Percentiles rank a stretch among this genome's conserved stretches.
phyloP scores from a whole-genome alignment of 1,139 yeast species.

The Zygoascus hellenicus region DNA sequence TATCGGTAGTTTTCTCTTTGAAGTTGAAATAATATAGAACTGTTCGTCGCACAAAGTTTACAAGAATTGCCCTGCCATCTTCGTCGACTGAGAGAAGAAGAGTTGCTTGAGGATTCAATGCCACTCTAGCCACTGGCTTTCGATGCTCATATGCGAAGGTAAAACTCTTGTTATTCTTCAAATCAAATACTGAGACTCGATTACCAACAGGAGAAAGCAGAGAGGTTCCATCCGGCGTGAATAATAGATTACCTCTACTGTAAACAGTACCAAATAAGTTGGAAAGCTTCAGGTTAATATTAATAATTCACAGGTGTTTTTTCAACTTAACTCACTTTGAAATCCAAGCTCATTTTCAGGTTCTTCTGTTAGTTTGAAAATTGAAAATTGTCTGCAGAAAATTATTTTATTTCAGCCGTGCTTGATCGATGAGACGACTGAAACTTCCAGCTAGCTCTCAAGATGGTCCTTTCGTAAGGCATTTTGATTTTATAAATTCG shows the following conservation, averaged over 20 bases:
- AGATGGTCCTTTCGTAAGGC: no score
- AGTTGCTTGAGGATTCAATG: constrained; percentile 76
- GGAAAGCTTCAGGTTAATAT: constrained; percentile 45
- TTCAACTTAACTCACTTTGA: constrained; percentile 20
- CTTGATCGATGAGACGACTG: neutral
- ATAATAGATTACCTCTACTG: constrained; percentile 83
- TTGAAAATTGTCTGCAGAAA: no score
- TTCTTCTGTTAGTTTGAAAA: constrained; percentile 1
- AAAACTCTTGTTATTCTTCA: constrained; percentile 67
- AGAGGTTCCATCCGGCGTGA: constrained; percentile 78
- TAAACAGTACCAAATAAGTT: constrained; percentile 93
- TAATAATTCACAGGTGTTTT: no score
- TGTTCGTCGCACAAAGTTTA: constrained; percentile 73
- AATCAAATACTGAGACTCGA: constrained; percentile 82
- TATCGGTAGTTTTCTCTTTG: constrained; percentile 65
- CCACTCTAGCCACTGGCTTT: constrained; percentile 71
- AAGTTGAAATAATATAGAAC: constrained; percentile 96
- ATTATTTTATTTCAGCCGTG: neutral
- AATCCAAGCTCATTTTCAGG: constrained; percentile 27
- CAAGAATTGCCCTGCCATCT: constrained; percentile 90
- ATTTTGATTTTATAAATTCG: no score
- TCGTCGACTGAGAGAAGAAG: constrained; percentile 74
- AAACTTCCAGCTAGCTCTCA: neutral
- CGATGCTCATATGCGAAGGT: constrained; percentile 93
- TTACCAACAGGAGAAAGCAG: constrained; percentile 92